Evolutionary conservation across 2,329 filamentous ascomycete genomes (phyloP).

Genomic region (Nemania serpens): DNA sequence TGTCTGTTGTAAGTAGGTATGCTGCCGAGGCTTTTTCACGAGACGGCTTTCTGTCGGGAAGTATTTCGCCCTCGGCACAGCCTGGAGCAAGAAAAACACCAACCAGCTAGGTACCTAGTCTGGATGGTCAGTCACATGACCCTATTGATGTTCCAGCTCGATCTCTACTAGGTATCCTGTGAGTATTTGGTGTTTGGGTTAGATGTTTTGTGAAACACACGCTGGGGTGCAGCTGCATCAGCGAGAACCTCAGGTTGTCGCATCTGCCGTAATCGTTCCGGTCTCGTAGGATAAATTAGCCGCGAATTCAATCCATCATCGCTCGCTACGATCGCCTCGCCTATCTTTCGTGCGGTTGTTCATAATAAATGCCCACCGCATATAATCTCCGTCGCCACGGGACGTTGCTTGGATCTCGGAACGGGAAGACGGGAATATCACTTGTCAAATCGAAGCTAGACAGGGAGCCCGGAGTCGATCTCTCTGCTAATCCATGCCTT

Average conservation of each 20-base stretch:
- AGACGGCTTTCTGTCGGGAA: conserved; percentile 2
- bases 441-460: conserved; percentile 37
- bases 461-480: conserved; percentile 28
- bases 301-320: conserved; percentile 11
- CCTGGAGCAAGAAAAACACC: neutral
- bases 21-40: conserved; percentile 11
- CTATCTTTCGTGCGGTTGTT: conserved; percentile 32
- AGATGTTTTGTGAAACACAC: conserved; percentile 18
- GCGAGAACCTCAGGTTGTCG: neutral
- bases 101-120: conserved; percentile 7
- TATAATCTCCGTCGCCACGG: conserved; percentile 4
- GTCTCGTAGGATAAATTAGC: conserved; percentile 1
- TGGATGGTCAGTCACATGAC: conserved; percentile 22
- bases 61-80: conserved; percentile 13
- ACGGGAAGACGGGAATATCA: conserved; percentile 37
- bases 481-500: conserved; percentile 16
- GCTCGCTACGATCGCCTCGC: conserved; percentile 21
- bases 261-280: conserved; percentile 9
- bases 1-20: neutral
- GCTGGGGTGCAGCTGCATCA: conserved; percentile 6
- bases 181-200: conserved; percentile 14
- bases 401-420: conserved; percentile 35
- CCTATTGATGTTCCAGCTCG: conserved; percentile 8
- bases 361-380: conserved; percentile 7
- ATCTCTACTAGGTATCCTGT: neutral